These are phyloP conservation scores for Hamamelis virginiana DNA, from an alignment of 164 flowering plant species.

Conservation along the genomic window DNA sequence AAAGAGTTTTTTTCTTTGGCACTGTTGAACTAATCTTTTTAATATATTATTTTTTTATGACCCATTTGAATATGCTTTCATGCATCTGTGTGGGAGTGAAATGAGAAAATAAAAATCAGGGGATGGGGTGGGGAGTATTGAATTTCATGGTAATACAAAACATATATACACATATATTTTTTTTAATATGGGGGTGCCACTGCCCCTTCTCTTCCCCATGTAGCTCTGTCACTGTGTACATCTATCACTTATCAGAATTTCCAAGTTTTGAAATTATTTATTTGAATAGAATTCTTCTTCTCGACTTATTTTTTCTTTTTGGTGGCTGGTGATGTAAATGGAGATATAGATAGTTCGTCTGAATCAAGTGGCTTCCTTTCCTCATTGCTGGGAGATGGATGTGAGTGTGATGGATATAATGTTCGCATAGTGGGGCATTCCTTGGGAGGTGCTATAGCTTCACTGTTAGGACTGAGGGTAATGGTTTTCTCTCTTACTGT, in stretches of 20 bases:
- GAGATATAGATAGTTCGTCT: constrained; percentile 20
- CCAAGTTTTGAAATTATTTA: neutral
- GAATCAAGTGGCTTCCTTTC: constrained; percentile 60
- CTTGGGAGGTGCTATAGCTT: constrained; percentile 79
- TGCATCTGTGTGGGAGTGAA: no score
- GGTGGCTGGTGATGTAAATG: constrained; percentile 4
- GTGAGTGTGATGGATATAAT: constrained; percentile 78
- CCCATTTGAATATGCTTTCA: neutral
- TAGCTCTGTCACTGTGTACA: no score
- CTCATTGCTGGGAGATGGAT: constrained; percentile 68
- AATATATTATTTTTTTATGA: neutral
- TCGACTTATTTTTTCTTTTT: neutral
- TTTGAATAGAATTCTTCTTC: neutral
- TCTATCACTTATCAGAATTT: neutral
- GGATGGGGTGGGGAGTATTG: no score
- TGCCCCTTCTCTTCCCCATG: no score
- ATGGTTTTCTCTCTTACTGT: constrained; percentile 15
- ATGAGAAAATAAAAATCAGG: no score
- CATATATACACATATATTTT: no score
- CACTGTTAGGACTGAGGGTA: constrained; percentile 77
- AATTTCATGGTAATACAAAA: no score
- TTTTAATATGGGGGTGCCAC: no score
- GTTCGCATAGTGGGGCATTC: constrained; percentile 86
- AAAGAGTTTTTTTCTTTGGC: neutral
- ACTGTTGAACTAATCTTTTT: neutral